Evolutionary conservation across 345 rosid species (phyloP), one percentile per base, ranked within the genome.

Genomic region (Sonneratia alba): DNA sequence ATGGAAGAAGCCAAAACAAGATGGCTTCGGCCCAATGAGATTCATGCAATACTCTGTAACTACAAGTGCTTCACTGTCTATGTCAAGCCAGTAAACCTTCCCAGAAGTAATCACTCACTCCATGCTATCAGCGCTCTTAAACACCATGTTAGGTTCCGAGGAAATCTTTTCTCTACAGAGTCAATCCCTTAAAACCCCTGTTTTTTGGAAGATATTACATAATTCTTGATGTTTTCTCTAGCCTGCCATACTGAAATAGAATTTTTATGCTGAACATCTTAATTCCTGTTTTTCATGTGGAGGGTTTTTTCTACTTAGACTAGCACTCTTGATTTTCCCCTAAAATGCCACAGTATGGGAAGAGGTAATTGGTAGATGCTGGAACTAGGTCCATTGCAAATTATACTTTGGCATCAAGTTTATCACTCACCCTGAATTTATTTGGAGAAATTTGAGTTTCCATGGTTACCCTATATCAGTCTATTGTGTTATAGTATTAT

Each of bases 1-100:
- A 70, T 69, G 85, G 94, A 84, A 81, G 99, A 95, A 80, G 97
- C 96, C 22, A 84, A 71, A 79, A 68, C 83, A 24, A 87, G 98
- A 85, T 95, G 98, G 99, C 90, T 95, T 21, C 96, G 97, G 43
- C 99, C 99, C 5, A 95, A 95, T 53, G 99, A 95, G 84, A 92
- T 95, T 72, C 89, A 87, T 42, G 98, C 99, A 19, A 72, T 90
- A 57, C 91, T 95, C 27, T 87, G 84, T 70, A 95, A 95, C 73
- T 69, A 84, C 81, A 85, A 85, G 80, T 81, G 82, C 78, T 95
- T 95, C 83, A 72, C 64, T 80, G 83, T 95, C 76, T 55, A 65
- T 79, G 99, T 87, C 81, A 95, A 89, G 85, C 99, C 99, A 2
- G 74, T 88, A 76, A 79, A 87, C 84, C 83, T 95, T 72, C 99